Percentiles rank a stretch among this genome's conserved stretches.
These are phyloP conservation scores for Protomyces inouyei DNA, from an alignment of 1,139 yeast species.

Conservation along the genomic window DNA sequence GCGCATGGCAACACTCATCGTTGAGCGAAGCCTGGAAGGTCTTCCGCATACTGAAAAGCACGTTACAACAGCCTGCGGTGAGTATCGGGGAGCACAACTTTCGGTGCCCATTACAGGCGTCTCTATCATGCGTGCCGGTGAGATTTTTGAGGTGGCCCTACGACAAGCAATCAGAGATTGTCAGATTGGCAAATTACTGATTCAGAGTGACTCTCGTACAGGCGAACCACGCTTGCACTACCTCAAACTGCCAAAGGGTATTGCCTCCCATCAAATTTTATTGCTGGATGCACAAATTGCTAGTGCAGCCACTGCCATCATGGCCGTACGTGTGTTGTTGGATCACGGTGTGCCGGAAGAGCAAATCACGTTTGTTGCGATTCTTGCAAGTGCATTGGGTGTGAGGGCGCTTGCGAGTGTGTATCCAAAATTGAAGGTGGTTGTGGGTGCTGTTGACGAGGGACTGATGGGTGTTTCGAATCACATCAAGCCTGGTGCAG, in stretches of 20 bases:
- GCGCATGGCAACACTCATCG: constrained; percentile 64
- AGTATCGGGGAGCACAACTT: constrained; percentile 44
- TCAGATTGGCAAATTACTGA: constrained; percentile 71
- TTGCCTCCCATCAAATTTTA: constrained; percentile 44
- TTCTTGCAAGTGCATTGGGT: constrained; percentile 73
- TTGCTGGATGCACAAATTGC: constrained; percentile 82
- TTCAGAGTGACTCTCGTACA: constrained; percentile 79
- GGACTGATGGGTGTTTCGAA: constrained; percentile 20
- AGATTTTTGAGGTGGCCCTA: constrained; percentile 76
- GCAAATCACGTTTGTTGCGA: constrained; percentile 64
- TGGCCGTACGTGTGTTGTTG: constrained; percentile 83
- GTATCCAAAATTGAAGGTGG: constrained; percentile 62
- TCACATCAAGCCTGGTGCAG: constrained; percentile 28
- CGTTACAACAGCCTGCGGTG: constrained; percentile 49
- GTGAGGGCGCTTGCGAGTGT: constrained; percentile 69
- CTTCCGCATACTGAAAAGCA: constrained; percentile 38
- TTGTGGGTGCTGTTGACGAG: constrained; percentile 58
- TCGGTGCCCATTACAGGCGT: constrained; percentile 56
- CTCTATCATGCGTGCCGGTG: constrained; percentile 83
- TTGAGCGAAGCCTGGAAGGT: constrained; percentile 50
- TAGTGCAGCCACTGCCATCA: constrained; percentile 88
- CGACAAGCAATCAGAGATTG: constrained; percentile 72
- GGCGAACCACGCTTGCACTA: constrained; percentile 93
- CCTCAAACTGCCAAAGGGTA: constrained; percentile 52
- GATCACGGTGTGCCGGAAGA: constrained; percentile 70